Base-by-base conservation (phyloP, 768 basidiomycete genomes). In the Mycena indigotica region DNA sequence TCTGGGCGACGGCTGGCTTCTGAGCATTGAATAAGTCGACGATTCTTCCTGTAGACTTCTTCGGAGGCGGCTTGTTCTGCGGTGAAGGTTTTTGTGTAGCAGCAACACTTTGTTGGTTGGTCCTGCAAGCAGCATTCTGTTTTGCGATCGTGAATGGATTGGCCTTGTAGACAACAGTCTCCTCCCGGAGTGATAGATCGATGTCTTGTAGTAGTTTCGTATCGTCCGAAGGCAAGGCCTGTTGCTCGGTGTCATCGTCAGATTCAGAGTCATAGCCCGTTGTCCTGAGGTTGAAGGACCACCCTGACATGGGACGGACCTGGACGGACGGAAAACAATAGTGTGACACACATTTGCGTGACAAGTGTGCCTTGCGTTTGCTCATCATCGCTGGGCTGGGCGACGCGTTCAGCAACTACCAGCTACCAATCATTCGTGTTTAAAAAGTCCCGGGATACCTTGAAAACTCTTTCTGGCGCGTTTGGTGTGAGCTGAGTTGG, bases 121-220 rank as follows among this genome's bases (percentile, higher is more conserved):
- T 51, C 13, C 89, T 82, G 29, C 77, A 75, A 0, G 82, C 82
- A 40, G 90, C 91, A 61, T 93, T 93, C 28, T 89, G 84, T 64
- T 85, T 88, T 3, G 91, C 90, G 55, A 93, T 90, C 54, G 82
- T 83, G 80, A 89, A 93, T 0, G 91, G 91, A 65, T 91, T 92
- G 0, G 88, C 82, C 50, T 83, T 88, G 73, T 85, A 91, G 5
- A 74, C 67, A 1, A 86, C 89, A 28, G 76, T 69, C 52, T 91
- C 90, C 52, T 81, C 72, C 46, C 90, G 15, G 41, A 73, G 66
- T 0, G 86, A 80, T 1, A 91, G 70, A 61, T 91, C 88, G 49
- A 91, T 68, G 23, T 85, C 83, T 2, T 77, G 71, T 48, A 82
- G 44, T 6, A 74, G 58, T 35, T 65, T 58, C 26, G 61, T 57